These are phyloP conservation scores for Marchantia polymorpha DNA, from an alignment of 225 moss, liverwort and hornwort species.

Conservation along the genomic window DNA sequence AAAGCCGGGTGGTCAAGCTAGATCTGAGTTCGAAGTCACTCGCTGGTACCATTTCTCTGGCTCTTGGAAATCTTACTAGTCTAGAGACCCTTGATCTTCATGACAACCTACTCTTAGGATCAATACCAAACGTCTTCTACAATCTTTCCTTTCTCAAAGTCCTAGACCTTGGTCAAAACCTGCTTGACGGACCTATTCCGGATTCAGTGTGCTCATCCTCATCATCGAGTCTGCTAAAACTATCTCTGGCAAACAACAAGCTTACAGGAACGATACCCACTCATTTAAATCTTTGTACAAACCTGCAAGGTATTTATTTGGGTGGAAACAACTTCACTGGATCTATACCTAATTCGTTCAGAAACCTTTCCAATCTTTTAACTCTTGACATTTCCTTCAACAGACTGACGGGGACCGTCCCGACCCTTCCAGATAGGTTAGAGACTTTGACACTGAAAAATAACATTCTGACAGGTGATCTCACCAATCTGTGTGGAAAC, in stretches of 20 bases:
- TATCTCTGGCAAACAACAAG: not conserved
- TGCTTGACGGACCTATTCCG: not conserved
- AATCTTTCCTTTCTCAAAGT: no score
- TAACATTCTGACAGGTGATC: not conserved
- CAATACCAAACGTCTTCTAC: not conserved
- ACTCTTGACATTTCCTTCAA: constrained; percentile 13
- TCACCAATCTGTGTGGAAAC: not conserved
- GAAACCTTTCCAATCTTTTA: not conserved
- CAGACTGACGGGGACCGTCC: not conserved
- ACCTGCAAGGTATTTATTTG: constrained; percentile 1
- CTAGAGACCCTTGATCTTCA: not conserved
- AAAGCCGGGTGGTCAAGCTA: not conserved
- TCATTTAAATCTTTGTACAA: not conserved
- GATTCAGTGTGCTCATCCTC: not conserved
- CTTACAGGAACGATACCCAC: not conserved
- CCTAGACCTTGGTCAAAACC: not conserved
- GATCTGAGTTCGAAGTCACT: not conserved
- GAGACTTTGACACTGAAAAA: not conserved
- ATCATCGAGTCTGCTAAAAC: not conserved
- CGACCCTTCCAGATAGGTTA: not conserved
- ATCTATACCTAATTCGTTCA: constrained; percentile 1
- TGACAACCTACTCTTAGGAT: not conserved
- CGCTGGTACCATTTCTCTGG: not conserved
- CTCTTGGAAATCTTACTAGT: constrained; percentile 4
- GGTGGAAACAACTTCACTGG: not conserved